A percentile compares a stretch with the other conserved stretches of the same genome.
These are phyloP conservation scores for Candida tropicalis DNA, from an alignment of 1,139 yeast species.

Conservation along the genomic window DNA sequence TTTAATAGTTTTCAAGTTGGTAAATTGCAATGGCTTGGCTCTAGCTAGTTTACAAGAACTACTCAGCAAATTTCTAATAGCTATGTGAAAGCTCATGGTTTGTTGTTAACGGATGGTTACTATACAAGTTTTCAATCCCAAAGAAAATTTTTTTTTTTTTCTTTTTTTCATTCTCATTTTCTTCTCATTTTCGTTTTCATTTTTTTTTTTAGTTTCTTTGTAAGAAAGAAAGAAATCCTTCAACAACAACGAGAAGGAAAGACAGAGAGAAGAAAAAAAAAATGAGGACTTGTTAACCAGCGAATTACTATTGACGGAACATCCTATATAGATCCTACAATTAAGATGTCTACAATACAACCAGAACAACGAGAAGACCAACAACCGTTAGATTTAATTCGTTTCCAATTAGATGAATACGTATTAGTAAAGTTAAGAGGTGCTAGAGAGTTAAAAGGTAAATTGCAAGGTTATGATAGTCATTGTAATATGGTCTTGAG, in stretches of 20 bases:
- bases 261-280: slow-evolving; percentile 5
- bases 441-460: slow-evolving; percentile 91
- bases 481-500: slow-evolving; percentile 96
- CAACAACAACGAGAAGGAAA: neutral
- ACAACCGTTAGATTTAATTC: slow-evolving; percentile 83
- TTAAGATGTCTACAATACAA: slow-evolving; percentile 38
- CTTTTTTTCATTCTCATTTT: neutral
- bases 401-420: slow-evolving; percentile 83
- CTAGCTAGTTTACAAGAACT: slow-evolving; percentile 13
- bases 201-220: no score
- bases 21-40: slow-evolving; percentile 10
- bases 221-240: no score
- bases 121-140: neutral
- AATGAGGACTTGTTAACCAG: no score
- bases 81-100: slow-evolving; percentile 14
- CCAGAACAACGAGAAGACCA: slow-evolving; percentile 40
- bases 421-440: slow-evolving; percentile 92
- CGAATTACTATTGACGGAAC: no score
- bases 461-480: slow-evolving; percentile 91
- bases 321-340: neutral
- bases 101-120: neutral
- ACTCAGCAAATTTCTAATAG: slow-evolving; percentile 23
- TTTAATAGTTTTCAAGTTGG: slow-evolving; percentile 30
- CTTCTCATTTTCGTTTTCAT: neutral
- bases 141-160: neutral